Evolutionary conservation across 805 yeast species (phyloP).

Genomic region (Suhomyces faveliae): DNA sequence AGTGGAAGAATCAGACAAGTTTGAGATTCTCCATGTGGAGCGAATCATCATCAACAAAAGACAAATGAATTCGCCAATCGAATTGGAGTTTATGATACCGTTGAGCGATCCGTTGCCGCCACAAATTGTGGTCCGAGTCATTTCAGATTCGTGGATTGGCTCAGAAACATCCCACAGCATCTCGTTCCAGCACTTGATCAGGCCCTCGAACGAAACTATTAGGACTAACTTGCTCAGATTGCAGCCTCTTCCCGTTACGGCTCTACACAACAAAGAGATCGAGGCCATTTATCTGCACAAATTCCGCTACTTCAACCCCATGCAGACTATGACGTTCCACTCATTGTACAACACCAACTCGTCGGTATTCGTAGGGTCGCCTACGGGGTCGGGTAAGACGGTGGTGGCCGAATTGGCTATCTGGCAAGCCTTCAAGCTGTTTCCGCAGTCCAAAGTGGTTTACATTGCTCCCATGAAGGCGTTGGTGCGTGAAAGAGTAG

Average conservation of each 20-base stretch:
- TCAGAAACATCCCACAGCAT: conserved; percentile 73
- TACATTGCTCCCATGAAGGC: conserved; percentile 92
- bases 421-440: conserved; percentile 89
- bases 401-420: conserved; percentile 95
- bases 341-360: conserved; percentile 76
- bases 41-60: conserved; percentile 66
- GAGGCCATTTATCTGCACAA: conserved; percentile 65
- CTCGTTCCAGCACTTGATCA: conserved; percentile 84
- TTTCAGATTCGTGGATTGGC: conserved; percentile 90
- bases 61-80: conserved; percentile 55
- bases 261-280: conserved; percentile 64
- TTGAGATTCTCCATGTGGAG: conserved; percentile 77
- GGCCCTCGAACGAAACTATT: conserved; percentile 84
- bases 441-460: conserved; percentile 77
- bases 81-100: conserved; percentile 91
- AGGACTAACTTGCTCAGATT: conserved; percentile 76
- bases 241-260: conserved; percentile 83
- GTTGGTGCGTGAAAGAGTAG: conserved; percentile 77
- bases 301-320: conserved; percentile 91
- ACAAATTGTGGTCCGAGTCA: conserved; percentile 74
- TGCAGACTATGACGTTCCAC: conserved; percentile 97
- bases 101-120: conserved; percentile 85
- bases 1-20: conserved; percentile 80
- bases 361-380: conserved; percentile 91
- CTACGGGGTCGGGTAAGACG: conserved; percentile 96